Base-by-base conservation (phyloP, 2,329 filamentous ascomycete species). In the Pestalotiopsis sp. region DNA sequence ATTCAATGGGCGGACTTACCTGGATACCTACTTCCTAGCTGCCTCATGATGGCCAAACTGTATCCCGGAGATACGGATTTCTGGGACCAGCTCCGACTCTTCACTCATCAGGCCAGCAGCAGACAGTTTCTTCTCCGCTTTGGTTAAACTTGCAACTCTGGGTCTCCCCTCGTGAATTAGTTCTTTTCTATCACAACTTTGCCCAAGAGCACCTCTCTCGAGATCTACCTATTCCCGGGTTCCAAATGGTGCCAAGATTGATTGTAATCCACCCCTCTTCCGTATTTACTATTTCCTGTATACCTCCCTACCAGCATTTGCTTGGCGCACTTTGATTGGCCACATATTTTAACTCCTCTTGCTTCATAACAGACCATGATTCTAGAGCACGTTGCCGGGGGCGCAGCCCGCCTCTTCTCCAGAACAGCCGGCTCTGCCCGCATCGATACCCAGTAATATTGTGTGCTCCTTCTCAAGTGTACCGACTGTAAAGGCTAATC, bases 401-500 rank as follows among this genome's bases (percentile, higher is more conserved):
- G 31, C 31, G 59, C 59, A 36, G 59, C 59, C 59, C 59, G 59
- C n/a, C n/a, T 36, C 27, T 17, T 62, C 14, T 39, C 25, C 17
- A 36, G 31, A 4, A 62, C 12, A 4, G 9, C 59, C 17, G 27
- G 59, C 13, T n/a, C 59, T 14, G 41, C 59, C 38, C 59, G 36
- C 27, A 62, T 62, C 38, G 59, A 62, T 62, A 59, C 57, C 13
- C 59, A 62, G 59, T 62, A 36, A 62, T 36, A 17, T 12, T 13
- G 11, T 23, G 27, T 36, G 23, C 17, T 36, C 57, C 57, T 59
- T 36, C 36, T 31, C n/a, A 31, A 17, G 20, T 20, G 36, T 62
- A 11, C 17, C 23, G 31, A 17, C 13, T 14, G 27, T 13, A 17
- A 17, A 36, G 20, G 4, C 27, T 36, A 36, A 36, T 36, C 17